A percentile compares a stretch with the other conserved stretches of the same genome.
Evolutionary conservation across 106 monocot species (phyloP).

Genomic region (Dioscorea dumetorum): DNA sequence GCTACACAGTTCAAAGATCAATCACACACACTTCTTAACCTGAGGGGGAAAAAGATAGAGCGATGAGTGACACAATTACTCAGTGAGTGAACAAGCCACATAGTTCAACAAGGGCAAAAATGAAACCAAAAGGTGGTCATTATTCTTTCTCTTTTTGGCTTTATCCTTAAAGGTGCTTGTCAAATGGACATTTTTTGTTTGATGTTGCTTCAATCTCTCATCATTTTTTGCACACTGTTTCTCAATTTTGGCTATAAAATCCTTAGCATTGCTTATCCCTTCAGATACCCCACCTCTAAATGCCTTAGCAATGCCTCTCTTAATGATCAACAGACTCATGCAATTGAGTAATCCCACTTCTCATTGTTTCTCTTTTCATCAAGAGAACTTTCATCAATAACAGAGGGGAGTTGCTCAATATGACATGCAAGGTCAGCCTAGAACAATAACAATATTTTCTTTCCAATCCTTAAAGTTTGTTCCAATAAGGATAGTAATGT

Average conservation of each 20-base stretch:
- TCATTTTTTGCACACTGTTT: slow-evolving; percentile 6
- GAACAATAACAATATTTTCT: not conserved
- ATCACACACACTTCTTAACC: too few species aligned
- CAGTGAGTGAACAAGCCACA: too few species aligned
- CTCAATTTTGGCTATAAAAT: slow-evolving; percentile 3
- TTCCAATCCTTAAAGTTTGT: not conserved
- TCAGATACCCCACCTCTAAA: not conserved
- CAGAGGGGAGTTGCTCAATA: too few species aligned
- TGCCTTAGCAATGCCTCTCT: not conserved
- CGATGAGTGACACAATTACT: too few species aligned
- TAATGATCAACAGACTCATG: slow-evolving; percentile 6
- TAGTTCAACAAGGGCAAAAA: too few species aligned
- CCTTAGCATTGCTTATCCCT: not conserved
- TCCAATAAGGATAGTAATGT: not conserved
- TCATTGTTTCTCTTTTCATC: not conserved
- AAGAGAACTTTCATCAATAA: not conserved
- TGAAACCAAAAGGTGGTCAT: too few species aligned
- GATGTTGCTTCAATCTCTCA: not conserved
- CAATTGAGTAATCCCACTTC: slow-evolving; percentile 3
- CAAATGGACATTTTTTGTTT: not conserved
- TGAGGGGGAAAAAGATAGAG: too few species aligned
- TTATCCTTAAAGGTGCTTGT: slow-evolving; percentile 2
- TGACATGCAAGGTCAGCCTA: too few species aligned
- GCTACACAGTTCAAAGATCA: too few species aligned
- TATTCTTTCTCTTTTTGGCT: slow-evolving; percentile 2